Evolutionary conservation across 257 asterid genomes (phyloP).

Genomic region (Thymus mandschuricus): DNA sequence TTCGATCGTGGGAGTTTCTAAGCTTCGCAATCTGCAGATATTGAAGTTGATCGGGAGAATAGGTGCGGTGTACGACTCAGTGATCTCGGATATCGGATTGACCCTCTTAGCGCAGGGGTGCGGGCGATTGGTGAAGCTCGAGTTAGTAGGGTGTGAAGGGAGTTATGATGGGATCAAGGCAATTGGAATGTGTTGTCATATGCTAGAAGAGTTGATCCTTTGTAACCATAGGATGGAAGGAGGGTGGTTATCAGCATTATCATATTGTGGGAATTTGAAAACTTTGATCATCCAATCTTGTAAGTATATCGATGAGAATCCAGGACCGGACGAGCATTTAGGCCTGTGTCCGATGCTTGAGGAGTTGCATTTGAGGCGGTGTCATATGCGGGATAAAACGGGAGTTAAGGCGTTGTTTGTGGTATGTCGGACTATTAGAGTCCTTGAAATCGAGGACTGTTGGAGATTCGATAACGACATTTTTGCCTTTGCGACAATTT

Average conservation of each 20-base stretch:
- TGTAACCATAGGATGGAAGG: constrained; percentile 83
- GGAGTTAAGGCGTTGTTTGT: constrained; percentile 66
- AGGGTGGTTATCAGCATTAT: constrained; percentile 86
- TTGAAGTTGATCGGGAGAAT: constrained; percentile 66
- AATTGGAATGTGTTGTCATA: constrained; percentile 82
- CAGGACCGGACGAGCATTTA: constrained; percentile 76
- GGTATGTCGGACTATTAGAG: constrained; percentile 58
- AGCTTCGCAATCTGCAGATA: constrained; percentile 72
- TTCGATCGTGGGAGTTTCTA: constrained; percentile 57
- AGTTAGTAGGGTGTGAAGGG: constrained; percentile 88
- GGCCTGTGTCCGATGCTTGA: constrained; percentile 73
- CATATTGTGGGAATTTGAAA: constrained; percentile 75
- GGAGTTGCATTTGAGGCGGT: constrained; percentile 70
- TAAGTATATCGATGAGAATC: constrained; percentile 59
- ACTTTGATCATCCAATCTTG: constrained; percentile 70
- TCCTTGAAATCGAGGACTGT: constrained; percentile 66
- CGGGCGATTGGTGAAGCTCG: constrained; percentile 70
- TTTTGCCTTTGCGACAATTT: constrained; percentile 56
- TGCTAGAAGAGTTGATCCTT: constrained; percentile 78
- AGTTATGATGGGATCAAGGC: constrained; percentile 95
- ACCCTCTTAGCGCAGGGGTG: constrained; percentile 90
- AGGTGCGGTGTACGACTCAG: constrained; percentile 61
- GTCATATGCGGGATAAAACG: constrained; percentile 61
- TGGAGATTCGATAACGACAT: constrained; percentile 78
- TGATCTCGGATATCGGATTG: constrained; percentile 80